Conservation (phyloP, 805 yeast species). For the Myxozyma neotropica region DNA sequence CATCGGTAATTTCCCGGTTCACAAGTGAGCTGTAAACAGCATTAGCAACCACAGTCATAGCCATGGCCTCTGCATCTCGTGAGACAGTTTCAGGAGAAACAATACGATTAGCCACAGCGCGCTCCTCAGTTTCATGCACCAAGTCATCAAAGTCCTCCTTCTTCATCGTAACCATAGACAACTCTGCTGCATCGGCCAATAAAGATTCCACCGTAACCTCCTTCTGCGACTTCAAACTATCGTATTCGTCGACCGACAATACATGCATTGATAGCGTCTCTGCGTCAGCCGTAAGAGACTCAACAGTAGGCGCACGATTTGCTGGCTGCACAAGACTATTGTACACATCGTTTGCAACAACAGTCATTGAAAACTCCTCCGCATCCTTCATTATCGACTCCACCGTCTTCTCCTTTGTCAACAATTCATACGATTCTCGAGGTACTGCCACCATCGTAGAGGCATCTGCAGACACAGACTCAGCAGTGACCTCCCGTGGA, state of each 20-base stretch:
- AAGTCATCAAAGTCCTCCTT: slow-evolving; percentile 1
- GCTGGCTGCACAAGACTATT: not conserved
- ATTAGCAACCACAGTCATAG: slow-evolving; percentile 33
- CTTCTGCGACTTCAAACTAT: slow-evolving; percentile 4
- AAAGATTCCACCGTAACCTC: slow-evolving; percentile 1
- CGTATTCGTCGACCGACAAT: slow-evolving; percentile 14
- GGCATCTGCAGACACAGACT: slow-evolving; percentile 10
- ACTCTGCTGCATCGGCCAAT: slow-evolving; percentile 6
- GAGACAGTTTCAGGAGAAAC: slow-evolving; percentile 10
- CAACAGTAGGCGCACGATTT: not conserved
- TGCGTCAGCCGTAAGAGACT: slow-evolving; percentile 10
- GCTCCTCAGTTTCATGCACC: not conserved
- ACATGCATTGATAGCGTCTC: slow-evolving; percentile 1
- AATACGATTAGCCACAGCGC: slow-evolving; percentile 2
- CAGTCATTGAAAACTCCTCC: not conserved
- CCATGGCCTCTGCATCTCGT: slow-evolving; percentile 28
- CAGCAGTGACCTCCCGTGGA: slow-evolving; percentile 1
- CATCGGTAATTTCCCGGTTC: not conserved
- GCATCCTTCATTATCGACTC: not conserved
- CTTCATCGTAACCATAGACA: slow-evolving; percentile 24
- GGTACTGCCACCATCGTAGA: slow-evolving; percentile 31
- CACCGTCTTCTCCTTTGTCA: not conserved
- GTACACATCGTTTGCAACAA: slow-evolving; percentile 1
- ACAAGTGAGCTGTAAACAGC: slow-evolving; percentile 33
- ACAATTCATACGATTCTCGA: slow-evolving; percentile 29